Conservation (phyloP, 2,329 filamentous ascomycete genomes). For the Thielaviopsis musarum region DNA sequence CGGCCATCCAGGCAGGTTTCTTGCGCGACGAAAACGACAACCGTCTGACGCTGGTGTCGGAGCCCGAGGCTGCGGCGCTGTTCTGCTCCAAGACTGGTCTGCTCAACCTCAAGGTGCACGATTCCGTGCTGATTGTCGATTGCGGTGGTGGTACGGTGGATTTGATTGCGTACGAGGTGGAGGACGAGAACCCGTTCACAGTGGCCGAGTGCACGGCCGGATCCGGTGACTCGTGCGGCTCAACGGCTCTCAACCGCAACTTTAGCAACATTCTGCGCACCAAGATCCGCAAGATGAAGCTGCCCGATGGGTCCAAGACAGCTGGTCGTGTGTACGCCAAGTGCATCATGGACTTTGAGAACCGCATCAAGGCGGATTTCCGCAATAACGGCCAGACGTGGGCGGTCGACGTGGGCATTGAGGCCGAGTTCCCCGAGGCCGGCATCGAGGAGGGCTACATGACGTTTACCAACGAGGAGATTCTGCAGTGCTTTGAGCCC, state of each 20-base stretch:
- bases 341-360: slow-evolving; percentile 99
- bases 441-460: slow-evolving; percentile 98
- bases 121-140: slow-evolving; percentile 95
- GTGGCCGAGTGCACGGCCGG: slow-evolving; percentile 95
- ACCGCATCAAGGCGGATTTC: slow-evolving; percentile 98
- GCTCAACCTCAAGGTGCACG: slow-evolving; percentile 91
- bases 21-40: slow-evolving; percentile 96
- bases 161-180: slow-evolving; percentile 96
- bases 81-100: slow-evolving; percentile 97
- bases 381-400: slow-evolving; percentile 98
- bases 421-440: slow-evolving; percentile 93
- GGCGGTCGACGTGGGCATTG: slow-evolving; percentile 96
- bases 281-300: slow-evolving; percentile 98
- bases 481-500: slow-evolving; percentile 95
- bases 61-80: slow-evolving; percentile 90
- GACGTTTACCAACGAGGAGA: slow-evolving; percentile 99
- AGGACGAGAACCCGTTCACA: slow-evolving; percentile 92
- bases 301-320: slow-evolving; percentile 90
- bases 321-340: slow-evolving; percentile 98
- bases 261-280: slow-evolving; percentile 96
- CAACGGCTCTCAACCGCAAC: slow-evolving; percentile 93
- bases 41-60: slow-evolving; percentile 80
- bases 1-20: slow-evolving; percentile 93
- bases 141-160: slow-evolving; percentile 97
- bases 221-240: slow-evolving; percentile 93